phyloP scores from a whole-genome alignment of 495 filamentous ascomycete genomes.

The Antarctomyces pellizariae region DNA sequence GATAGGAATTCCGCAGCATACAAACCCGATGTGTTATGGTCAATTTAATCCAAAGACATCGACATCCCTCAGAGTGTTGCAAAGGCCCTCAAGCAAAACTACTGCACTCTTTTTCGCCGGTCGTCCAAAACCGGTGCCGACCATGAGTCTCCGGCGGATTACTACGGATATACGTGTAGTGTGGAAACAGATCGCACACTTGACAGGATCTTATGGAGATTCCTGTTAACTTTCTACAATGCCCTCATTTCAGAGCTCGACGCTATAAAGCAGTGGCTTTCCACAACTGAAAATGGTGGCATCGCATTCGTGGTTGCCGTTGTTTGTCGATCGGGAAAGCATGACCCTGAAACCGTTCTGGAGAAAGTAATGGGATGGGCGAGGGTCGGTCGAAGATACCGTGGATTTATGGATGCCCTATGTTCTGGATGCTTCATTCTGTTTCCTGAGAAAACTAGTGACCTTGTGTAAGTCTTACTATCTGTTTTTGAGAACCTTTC shows the following conservation, averaged over 20 bases:
- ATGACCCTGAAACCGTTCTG: constrained; percentile 3
- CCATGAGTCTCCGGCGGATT: constrained; percentile 1
- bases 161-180: constrained; percentile 4
- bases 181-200: constrained; percentile 3
- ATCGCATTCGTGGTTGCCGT: constrained; percentile 2
- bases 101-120: constrained; percentile 3
- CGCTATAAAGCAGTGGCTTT: constrained; percentile 3
- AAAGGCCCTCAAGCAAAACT: constrained; percentile 1
- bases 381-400: constrained; percentile 4
- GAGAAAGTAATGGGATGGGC: constrained; percentile 4
- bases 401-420: constrained; percentile 5
- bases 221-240: constrained; percentile 4
- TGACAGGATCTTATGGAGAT: constrained; percentile 5
- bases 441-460: constrained; percentile 5
- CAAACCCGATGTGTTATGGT: constrained; percentile 3
- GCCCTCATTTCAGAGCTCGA: constrained; percentile 4
- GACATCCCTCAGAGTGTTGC: constrained; percentile 4
- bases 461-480: constrained; percentile 4
- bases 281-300: constrained; percentile 3
- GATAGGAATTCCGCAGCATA: constrained; percentile 2
- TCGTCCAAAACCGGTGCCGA: constrained; percentile 3
- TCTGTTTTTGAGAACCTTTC: constrained; percentile 2
- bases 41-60: constrained; percentile 4
- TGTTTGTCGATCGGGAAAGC: constrained; percentile 3
- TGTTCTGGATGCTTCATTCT: constrained; percentile 5